A percentile compares a stretch with the other conserved stretches of the same genome.
Conservation (phyloP, 352 stramenopile species). For the Globisporangium cylindrosporum region DNA sequence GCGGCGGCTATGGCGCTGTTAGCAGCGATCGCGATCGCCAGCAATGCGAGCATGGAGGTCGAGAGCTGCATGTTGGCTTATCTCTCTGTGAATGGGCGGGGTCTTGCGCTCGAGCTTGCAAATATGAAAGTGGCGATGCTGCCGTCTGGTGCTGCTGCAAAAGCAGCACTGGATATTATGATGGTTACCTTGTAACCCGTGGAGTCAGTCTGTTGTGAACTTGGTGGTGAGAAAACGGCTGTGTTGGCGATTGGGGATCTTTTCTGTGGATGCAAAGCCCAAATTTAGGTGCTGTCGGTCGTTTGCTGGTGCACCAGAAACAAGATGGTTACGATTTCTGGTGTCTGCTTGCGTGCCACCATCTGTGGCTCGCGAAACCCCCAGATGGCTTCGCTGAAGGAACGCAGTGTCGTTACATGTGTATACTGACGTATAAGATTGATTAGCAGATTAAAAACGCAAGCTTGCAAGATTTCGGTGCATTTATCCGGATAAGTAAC, state of each 20-base stretch:
- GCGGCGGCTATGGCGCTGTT: neutral
- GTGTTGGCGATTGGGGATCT: neutral
- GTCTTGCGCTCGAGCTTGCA: neutral
- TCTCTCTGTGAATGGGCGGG: neutral
- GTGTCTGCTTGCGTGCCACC: neutral
- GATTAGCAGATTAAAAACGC: neutral
- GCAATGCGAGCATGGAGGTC: constrained; percentile 5
- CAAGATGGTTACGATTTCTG: neutral
- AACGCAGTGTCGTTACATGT: neutral
- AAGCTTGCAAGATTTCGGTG: neutral
- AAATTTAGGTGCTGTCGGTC: neutral
- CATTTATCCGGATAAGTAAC: neutral
- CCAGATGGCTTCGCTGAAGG: neutral
- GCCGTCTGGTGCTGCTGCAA: neutral
- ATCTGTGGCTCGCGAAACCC: neutral
- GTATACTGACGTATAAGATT: neutral
- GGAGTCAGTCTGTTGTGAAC: neutral
- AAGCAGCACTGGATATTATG: neutral
- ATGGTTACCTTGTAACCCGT: neutral
- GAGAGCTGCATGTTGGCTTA: constrained; percentile 4
- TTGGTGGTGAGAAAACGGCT: neutral
- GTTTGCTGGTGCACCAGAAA: neutral
- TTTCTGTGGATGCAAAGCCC: neutral
- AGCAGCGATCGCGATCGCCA: neutral
- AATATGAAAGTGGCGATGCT: constrained; percentile 2